These are phyloP conservation scores for Colletotrichum orchidophilum DNA, from an alignment of 2,329 filamentous ascomycete genomes.

Conservation along the genomic window DNA sequence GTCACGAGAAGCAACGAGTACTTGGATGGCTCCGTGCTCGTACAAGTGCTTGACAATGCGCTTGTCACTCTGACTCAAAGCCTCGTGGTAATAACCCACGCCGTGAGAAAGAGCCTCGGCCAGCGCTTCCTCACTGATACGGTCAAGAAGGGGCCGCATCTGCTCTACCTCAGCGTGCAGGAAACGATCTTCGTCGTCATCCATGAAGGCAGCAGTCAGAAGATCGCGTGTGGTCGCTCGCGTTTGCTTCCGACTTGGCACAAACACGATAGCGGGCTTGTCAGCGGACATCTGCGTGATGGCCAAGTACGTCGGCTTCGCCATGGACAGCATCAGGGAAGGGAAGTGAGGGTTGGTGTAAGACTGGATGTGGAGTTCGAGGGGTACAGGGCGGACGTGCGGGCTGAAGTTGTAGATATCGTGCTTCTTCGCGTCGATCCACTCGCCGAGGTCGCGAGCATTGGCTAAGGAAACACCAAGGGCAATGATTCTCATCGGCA, in stretches of 20 bases:
- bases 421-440: constrained; percentile 97
- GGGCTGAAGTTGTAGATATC: constrained; percentile 99
- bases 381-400: constrained; percentile 84
- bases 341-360: constrained; percentile 97
- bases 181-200: constrained; percentile 94
- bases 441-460: constrained; percentile 93
- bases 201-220: constrained; percentile 84
- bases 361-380: constrained; percentile 94
- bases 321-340: constrained; percentile 98
- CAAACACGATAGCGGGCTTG: constrained; percentile 91
- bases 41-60: constrained; percentile 94
- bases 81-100: constrained; percentile 97
- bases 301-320: constrained; percentile 89
- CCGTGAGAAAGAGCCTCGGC: constrained; percentile 92
- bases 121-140: constrained; percentile 85
- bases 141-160: constrained; percentile 81
- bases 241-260: constrained; percentile 93
- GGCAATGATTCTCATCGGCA: constrained; percentile 86
- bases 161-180: constrained; percentile 85
- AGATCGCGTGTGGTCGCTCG: constrained; percentile 88
- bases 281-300: constrained; percentile 88
- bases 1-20: constrained; percentile 80
- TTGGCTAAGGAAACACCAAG: constrained; percentile 93
- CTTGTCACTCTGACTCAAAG: constrained; percentile 87
- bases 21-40: constrained; percentile 87